Base-by-base conservation (phyloP, 108 stramenopile species). In the Skeletonema grethae region DNA sequence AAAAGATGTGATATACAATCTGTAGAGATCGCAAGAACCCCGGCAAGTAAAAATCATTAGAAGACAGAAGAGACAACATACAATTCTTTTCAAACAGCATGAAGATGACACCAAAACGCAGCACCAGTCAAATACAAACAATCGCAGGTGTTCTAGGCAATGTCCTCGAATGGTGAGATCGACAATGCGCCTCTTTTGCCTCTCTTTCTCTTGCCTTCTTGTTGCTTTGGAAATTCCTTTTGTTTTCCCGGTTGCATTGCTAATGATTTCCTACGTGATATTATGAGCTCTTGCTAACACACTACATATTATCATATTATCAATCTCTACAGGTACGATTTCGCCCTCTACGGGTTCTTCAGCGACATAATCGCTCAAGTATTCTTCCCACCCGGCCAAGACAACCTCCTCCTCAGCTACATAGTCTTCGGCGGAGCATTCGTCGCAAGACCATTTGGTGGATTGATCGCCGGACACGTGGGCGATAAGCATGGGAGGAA, bases 391-490 rank as follows among this genome's bases (percentile, higher is more conserved):
- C 80, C 84, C 3, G 41, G 41, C 4, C 58, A 72, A 15, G 46
- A 55, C 32, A 82, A 81, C 57, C 71, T 86, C 10, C 39, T 64
- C 16, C 62, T 36, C 35, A 76, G 89, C 6, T 92, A 88, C 69
- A 67, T 68, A n/a, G 82, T 92, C 11, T 92, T 92, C 81, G 91
- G 91, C 13, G 80, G 79, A 7, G 88, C 87, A n/a, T 89, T 89
- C 64, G 18, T 43, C 15, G 41, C 41, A 15, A 43, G 85, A 13
- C 85, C 85, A 0, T 36, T 82, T 13, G 84, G 84, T 31, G 84
- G 82, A 13, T 30, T 89, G 8, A 57, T 85, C 11, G 79, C 82
- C 7, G 89, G 89, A 7, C 86, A 84, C 53, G 41, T 86, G 9
- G 84, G 86, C 5, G 90, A 88, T 48, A 75, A 69, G 62, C 77